Base-by-base conservation (phyloP, 257 asterid species). In the Nicotiana tabacum region DNA sequence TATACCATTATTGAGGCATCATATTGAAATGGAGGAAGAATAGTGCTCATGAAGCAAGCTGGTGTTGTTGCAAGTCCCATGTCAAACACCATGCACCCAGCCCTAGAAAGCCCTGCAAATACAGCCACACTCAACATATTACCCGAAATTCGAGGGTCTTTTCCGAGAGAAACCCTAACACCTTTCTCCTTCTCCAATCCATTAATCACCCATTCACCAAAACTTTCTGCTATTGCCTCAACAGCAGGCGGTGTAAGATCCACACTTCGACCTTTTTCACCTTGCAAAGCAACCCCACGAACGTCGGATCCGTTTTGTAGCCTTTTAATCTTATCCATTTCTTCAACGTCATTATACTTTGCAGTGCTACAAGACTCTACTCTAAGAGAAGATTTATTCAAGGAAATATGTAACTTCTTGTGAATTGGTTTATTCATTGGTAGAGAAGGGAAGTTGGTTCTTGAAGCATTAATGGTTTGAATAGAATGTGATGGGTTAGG, bases 61-160 rank as follows among this genome's bases (percentile, higher is more conserved):
- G 99, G 99, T 72, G 99, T 95, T 21, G 99, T 95, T 0, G 97
- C 99, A 56, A 95, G 97, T 65, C 99, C 98, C 97, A 95, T 95
- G 64, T 95, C 99, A 72, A 89, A 91, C 6, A 81, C 90, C 79
- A 76, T 69, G 46, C 99, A 95, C 4, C 97, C 99, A 6, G 97
- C 98, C 66, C 94, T 86, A 8, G 82, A 88, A 16, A 95, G 92
- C 5, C 99, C 97, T 0, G 93, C 87, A 48, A 92, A 95, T 80
- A 92, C 89, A 83, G 95, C 99, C 39, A 82, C 87, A 72, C 97
- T 92, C 86, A 95, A 80, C 5, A 66, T 72, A 4, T 86, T 83
- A 43, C 99, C 98, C 8, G 98, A 90, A n/a, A 95, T 80, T 87
- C 98, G 89, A 10, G 99, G 99, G 77, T 95, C 99, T 85, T 87